Evolutionary conservation across 139 green algal species (phyloP).

Genomic region (Chlamydomonas sphaeroides): DNA sequence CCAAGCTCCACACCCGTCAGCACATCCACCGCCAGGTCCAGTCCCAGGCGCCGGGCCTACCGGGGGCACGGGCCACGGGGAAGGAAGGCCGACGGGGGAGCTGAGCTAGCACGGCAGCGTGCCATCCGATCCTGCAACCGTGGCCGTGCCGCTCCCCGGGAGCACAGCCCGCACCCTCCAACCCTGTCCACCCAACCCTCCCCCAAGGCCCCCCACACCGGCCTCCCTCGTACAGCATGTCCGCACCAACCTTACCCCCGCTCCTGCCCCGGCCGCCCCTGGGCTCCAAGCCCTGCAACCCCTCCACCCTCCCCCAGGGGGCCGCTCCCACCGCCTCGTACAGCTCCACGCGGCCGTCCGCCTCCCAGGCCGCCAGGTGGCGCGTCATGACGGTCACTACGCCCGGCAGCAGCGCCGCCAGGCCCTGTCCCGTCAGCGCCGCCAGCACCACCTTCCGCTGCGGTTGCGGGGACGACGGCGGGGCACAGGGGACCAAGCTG

Average conservation of each 20-base stretch:
- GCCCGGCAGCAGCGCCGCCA: background rate
- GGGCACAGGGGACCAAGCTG: too few relatives aligned
- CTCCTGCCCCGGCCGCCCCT: background rate
- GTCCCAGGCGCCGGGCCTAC: constrained; percentile 19
- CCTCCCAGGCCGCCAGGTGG: background rate
- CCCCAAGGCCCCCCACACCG: background rate
- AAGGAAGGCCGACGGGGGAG: too few relatives aligned
- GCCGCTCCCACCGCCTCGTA: constrained; percentile 1
- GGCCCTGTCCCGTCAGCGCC: background rate
- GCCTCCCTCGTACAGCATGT: background rate
- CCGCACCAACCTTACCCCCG: background rate
- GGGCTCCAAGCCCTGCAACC: too few relatives aligned
- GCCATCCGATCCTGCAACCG: too few relatives aligned
- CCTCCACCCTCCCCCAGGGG: too few relatives aligned
- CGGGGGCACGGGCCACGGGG: background rate
- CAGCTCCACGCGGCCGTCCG: background rate
- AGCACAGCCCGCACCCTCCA: too few relatives aligned
- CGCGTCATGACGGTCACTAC: background rate
- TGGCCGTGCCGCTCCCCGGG: too few relatives aligned
- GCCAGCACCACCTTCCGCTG: constrained; percentile 18
- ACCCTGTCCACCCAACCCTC: too few relatives aligned
- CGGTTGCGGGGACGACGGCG: too few relatives aligned
- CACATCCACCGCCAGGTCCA: constrained; percentile 45
- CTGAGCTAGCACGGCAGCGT: too few relatives aligned
- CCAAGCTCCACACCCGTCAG: constrained; percentile 26